Evolutionary conservation across 2,329 filamentous ascomycete genomes (phyloP).

Genomic region (Colletotrichum aenigma): DNA sequence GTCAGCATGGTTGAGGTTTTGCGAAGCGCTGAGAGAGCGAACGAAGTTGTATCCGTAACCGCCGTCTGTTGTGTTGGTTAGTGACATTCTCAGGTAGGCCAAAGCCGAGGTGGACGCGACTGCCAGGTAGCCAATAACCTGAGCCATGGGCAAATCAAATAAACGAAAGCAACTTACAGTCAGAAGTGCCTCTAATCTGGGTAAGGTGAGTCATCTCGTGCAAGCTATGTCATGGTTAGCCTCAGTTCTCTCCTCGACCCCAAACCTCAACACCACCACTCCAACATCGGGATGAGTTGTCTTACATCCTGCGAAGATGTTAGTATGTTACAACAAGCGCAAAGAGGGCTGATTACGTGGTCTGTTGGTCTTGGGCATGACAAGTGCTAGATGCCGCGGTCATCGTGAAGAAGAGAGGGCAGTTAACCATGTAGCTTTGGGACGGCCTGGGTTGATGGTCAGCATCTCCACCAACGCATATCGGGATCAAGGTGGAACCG

Average conservation of each 20-base stretch:
- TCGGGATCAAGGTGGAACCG: constrained; percentile 7
- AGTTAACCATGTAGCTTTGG: constrained; percentile 63
- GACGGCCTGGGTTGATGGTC: constrained; percentile 34
- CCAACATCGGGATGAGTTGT: too few species aligned
- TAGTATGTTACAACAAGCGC: too few species aligned
- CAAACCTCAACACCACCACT: too few species aligned
- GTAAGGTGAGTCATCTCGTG: constrained; percentile 65
- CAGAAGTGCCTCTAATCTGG: constrained; percentile 60
- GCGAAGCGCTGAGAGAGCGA: constrained; percentile 43
- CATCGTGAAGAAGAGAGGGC: constrained; percentile 29
- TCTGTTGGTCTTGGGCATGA: constrained; percentile 38
- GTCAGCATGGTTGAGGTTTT: constrained; percentile 68
- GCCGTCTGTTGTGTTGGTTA: constrained; percentile 31
- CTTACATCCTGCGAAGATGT: too few species aligned
- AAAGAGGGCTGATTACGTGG: too few species aligned
- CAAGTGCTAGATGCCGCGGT: background rate
- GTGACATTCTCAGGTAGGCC: constrained; percentile 8
- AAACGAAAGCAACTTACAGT: constrained; percentile 32
- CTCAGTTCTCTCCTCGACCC: too few species aligned
- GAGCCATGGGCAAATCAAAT: background rate
- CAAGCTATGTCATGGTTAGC: too few species aligned
- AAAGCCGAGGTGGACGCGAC: background rate
- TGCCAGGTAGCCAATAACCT: background rate
- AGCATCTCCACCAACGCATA: constrained; percentile 50
- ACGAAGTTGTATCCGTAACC: constrained; percentile 59